Conservation (phyloP, 2,329 filamentous ascomycete genomes). For the Grosmannia serpens region DNA sequence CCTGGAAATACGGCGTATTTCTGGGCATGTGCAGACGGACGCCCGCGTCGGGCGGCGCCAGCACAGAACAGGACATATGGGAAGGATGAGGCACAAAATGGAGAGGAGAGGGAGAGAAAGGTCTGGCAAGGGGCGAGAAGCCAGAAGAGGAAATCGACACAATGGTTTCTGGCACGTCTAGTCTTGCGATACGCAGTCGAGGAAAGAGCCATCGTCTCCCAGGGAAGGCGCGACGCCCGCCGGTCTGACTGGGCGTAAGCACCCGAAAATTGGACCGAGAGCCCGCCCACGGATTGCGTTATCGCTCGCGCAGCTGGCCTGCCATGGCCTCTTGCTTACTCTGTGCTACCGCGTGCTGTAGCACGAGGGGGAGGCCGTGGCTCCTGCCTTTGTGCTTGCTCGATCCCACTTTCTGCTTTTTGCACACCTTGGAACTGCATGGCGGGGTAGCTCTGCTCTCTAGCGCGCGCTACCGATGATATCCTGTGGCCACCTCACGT, state of each 20-base stretch:
- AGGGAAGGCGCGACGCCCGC: not conserved
- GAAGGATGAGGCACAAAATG: too few species aligned
- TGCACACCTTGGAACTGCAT: not conserved
- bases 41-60: not conserved
- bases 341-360: not conserved
- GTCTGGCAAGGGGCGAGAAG: too few species aligned
- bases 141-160: too few species aligned
- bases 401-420: too few species aligned
- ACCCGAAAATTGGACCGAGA: not conserved
- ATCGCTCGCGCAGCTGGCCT: not conserved
- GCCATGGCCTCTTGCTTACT: not conserved
- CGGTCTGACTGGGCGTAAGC: not conserved
- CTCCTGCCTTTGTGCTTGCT: too few species aligned
- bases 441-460: not conserved
- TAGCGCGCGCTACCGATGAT: not conserved
- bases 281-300: not conserved
- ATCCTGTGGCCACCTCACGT: too few species aligned
- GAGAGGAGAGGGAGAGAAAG: too few species aligned
- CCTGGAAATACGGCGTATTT: conserved; percentile 10
- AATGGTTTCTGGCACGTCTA: too few species aligned
- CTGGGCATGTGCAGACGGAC: conserved; percentile 5
- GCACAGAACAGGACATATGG: not conserved
- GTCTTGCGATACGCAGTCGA: too few species aligned
- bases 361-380: too few species aligned
- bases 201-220: not conserved